These are phyloP conservation scores for Penicillium sp. DNA, from an alignment of 2,329 filamentous ascomycete species.

Conservation along the genomic window DNA sequence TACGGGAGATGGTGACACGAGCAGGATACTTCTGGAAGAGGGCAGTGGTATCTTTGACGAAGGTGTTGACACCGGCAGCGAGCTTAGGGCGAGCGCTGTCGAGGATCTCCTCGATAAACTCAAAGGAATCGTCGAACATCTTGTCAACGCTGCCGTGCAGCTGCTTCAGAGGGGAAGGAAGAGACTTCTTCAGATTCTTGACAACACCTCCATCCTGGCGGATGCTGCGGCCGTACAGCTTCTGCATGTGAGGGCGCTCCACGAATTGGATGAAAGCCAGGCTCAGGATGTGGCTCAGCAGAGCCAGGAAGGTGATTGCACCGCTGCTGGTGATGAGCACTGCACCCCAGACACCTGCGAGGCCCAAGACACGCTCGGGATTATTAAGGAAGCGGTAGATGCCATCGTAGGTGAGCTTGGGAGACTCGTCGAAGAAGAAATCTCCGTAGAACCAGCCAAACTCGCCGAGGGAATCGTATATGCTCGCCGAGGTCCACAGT, in stretches of 20 bases:
- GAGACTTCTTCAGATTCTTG: slow-evolving; percentile 81
- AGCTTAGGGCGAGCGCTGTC: slow-evolving; percentile 83
- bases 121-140: slow-evolving; percentile 79
- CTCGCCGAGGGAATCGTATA: slow-evolving; percentile 93
- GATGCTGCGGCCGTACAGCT: slow-evolving; percentile 83
- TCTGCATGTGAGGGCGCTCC: slow-evolving; percentile 97
- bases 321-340: slow-evolving; percentile 90
- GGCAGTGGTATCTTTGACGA: slow-evolving; percentile 82
- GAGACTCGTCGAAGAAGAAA: slow-evolving; percentile 90
- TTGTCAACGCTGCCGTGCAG: slow-evolving; percentile 84
- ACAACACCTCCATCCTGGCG: slow-evolving; percentile 86
- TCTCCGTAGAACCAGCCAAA: slow-evolving; percentile 99
- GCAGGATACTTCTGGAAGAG: slow-evolving; percentile 88
- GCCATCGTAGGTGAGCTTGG: slow-evolving; percentile 89
- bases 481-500: slow-evolving; percentile 86
- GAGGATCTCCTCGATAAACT: slow-evolving; percentile 87
- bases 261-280: slow-evolving; percentile 88
- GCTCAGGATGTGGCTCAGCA: slow-evolving; percentile 80
- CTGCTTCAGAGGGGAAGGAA: slow-evolving; percentile 78
- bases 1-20: slow-evolving; percentile 75
- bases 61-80: slow-evolving; percentile 77
- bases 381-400: slow-evolving; percentile 99
- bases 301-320: slow-evolving; percentile 79
- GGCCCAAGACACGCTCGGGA: slow-evolving; percentile 87
- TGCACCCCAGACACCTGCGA: slow-evolving; percentile 92